These are phyloP conservation scores for Colletotrichum tanaceti DNA, from an alignment of 2,329 filamentous ascomycete genomes.

Conservation along the genomic window DNA sequence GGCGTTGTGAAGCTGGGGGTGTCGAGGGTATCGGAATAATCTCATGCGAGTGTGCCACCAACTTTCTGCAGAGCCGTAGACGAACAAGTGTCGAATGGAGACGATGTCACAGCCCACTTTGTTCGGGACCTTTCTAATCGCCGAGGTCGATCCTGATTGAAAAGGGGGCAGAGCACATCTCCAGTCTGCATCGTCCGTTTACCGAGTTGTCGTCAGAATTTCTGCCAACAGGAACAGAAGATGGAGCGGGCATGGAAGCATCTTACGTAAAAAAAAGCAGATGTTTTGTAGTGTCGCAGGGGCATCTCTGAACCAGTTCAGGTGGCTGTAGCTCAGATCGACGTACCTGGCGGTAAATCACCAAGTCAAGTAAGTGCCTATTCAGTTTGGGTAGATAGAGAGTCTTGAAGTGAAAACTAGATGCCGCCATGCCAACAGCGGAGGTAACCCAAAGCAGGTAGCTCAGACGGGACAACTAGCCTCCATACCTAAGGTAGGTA, in stretches of 20 bases:
- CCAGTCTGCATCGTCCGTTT: not conserved
- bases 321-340: not conserved
- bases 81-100: not conserved
- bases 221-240: not conserved
- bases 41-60: slow-evolving; percentile 14
- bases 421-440: not conserved
- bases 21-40: slow-evolving; percentile 23
- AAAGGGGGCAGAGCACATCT: not conserved
- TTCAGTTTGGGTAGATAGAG: not conserved
- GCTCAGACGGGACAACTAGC: not conserved
- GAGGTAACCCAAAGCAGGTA: slow-evolving; percentile 3
- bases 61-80: slow-evolving; percentile 7
- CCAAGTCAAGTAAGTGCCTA: not conserved
- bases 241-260: not conserved
- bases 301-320: not conserved
- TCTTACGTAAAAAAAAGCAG: not conserved
- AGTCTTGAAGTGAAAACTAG: slow-evolving; percentile 4
- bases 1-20: not conserved
- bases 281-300: not conserved
- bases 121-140: slow-evolving; percentile 16
- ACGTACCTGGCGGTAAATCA: not conserved
- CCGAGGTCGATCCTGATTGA: slow-evolving; percentile 2
- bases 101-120: slow-evolving; percentile 2
- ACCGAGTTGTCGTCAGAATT: not conserved
- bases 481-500: too few relatives aligned